Evolutionary conservation across 768 basidiomycete species (phyloP).

Genomic region (Scleroderma citrinum): DNA sequence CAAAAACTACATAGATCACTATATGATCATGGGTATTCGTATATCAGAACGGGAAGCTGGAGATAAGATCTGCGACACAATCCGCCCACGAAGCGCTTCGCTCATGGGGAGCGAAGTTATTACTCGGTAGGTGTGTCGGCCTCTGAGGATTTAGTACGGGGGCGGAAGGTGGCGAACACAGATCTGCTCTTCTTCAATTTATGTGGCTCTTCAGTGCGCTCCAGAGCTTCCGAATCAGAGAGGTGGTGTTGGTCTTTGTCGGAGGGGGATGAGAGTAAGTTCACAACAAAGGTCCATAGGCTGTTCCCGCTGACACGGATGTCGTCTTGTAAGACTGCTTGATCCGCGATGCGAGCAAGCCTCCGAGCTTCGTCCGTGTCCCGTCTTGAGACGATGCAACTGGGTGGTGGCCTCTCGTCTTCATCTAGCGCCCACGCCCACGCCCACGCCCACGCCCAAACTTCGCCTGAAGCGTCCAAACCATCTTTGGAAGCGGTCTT

Average conservation of each 20-base stretch:
- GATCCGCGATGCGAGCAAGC: conserved; percentile 70
- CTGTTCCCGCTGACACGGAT: conserved; percentile 58
- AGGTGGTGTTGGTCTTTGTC: conserved; percentile 36
- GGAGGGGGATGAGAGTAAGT: conserved; percentile 53
- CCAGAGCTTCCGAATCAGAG: conserved; percentile 11
- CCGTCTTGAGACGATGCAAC: conserved; percentile 83
- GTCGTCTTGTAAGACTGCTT: conserved; percentile 53
- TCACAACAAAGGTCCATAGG: conserved; percentile 63
- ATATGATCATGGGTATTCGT: no score
- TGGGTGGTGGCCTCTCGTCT: conserved; percentile 81
- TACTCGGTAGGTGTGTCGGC: neutral
- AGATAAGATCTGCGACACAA: no score
- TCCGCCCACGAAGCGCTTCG: no score
- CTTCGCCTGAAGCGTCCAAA: conserved; percentile 42
- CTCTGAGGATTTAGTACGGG: conserved; percentile 8
- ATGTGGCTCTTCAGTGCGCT: neutral
- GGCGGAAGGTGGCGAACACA: conserved; percentile 19
- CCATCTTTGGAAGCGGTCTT: conserved; percentile 25
- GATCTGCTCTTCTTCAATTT: conserved; percentile 21
- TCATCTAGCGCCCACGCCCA: conserved; percentile 86
- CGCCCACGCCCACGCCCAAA: conserved; percentile 85
- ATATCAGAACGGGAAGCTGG: no score
- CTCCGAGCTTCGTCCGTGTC: conserved; percentile 78
- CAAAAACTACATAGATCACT: no score
- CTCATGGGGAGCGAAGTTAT: no score